Conservation (phyloP, 225 moss, liverwort and hornwort species). For the Straminergon stramineum region DNA sequence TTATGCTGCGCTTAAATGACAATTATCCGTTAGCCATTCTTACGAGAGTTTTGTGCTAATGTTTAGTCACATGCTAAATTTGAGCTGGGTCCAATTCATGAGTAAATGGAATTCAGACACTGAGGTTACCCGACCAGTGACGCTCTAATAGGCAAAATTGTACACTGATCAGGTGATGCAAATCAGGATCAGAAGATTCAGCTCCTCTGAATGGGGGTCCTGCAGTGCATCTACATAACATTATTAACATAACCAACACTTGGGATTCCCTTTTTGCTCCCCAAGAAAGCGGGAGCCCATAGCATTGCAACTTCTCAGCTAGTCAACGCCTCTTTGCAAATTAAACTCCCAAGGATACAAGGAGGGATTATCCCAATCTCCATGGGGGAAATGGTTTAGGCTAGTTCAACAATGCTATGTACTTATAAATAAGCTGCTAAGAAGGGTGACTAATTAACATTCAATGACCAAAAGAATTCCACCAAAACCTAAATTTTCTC, state of each 20-base stretch:
- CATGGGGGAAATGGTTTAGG: neutral
- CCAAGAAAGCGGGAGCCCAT: accelerated
- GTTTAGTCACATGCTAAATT: neutral
- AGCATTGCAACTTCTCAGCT: neutral
- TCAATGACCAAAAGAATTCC: neutral
- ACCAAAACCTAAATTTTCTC: neutral
- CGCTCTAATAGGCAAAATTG: neutral
- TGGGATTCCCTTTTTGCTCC: neutral
- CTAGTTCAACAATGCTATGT: neutral
- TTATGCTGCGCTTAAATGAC: neutral
- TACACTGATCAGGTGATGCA: neutral
- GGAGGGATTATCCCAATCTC: neutral
- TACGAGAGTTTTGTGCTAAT: neutral
- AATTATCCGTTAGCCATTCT: neutral
- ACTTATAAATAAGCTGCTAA: neutral
- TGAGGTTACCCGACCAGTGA: neutral
- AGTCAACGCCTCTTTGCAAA: neutral
- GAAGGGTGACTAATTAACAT: neutral
- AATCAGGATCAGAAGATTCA: neutral
- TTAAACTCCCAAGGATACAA: accelerated
- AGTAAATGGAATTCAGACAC: neutral
- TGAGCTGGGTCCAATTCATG: neutral
- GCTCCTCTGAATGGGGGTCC: neutral
- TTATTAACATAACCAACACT: no score
- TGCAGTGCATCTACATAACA: neutral